Evolutionary conservation across 495 filamentous ascomycete genomes (phyloP), one percentile per base, ranked within the genome.

Genomic region (Ascodesmis nigricans): DNA sequence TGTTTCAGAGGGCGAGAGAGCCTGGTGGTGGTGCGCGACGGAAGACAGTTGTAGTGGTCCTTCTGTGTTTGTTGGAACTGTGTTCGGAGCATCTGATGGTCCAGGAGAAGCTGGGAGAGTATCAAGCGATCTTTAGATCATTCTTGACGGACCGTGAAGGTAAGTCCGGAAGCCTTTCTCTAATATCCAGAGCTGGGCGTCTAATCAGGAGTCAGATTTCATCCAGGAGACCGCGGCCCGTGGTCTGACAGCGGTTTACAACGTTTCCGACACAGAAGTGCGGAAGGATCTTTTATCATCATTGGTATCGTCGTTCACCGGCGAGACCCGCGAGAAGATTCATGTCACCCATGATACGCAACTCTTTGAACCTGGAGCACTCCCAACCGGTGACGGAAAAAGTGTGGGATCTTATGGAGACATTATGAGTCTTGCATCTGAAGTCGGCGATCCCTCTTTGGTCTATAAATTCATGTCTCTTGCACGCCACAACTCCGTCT

Each of bases 391-490:
- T 4, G 81, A 91, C 33, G 80, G 80, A 9, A 73, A 74, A 40
- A 83, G 76, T 0, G 63, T 95, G 45, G 90, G 75, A 9, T 92
- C 84, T 0, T 97, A 97, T 57, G 90, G 44, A 34, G 47, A 50
- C 22, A 92, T 97, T 33, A 76, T 97, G 62, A 83, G 64, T 42
- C 62, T 97, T 21, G 84, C 87, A 11, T 69, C 80, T 33, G 87
- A 97, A 58, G 78, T 91, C 10, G 87, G 87, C 14, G 83, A 95
- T 49, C 78, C 81, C 18, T 87, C 78, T 38, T 63, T 97, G 2
- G 79, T 93, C 5, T 97, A 97, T 55, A 75, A 81, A 36, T 92
- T 95, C 53, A 97, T 97, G 87, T 79, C 80, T 0, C 58, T 97
- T 39, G 87, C 87, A 2, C 75, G 79, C 1, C 87, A 91, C 42